Percentiles rank a stretch among this genome's conserved stretches.
Evolutionary conservation across 1,284 basidiomycete species (phyloP).

Genomic region (Phylloboletellus chloephorus): DNA sequence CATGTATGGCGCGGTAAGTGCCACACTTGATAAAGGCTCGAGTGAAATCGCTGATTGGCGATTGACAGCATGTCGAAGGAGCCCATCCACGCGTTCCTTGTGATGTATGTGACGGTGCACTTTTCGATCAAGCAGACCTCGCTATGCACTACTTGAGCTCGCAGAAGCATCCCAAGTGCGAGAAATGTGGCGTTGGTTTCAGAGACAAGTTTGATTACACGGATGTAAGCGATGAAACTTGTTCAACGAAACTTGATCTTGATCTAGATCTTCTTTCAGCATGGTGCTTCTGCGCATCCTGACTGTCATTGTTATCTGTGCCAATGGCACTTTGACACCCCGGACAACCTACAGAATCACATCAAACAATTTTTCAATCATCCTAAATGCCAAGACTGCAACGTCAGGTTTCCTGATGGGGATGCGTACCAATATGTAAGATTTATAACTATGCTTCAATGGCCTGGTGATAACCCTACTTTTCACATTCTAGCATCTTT

Average conservation of each 20-base stretch:
- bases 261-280: constrained; percentile 18
- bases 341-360: constrained; percentile 27
- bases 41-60: constrained; percentile 3
- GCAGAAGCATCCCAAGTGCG: constrained; percentile 26
- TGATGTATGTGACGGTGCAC: constrained; percentile 22
- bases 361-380: constrained; percentile 32
- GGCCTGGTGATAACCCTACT: constrained; percentile 5
- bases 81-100: constrained; percentile 27
- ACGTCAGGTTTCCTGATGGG: constrained; percentile 26
- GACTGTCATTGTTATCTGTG: constrained; percentile 30
- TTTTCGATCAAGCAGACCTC: constrained; percentile 24
- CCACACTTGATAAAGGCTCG: background rate
- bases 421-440: constrained; percentile 32
- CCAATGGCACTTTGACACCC: constrained; percentile 33
- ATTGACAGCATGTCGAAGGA: constrained; percentile 22
- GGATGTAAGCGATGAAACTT: constrained; percentile 21
- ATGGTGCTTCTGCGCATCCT: constrained; percentile 28
- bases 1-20: constrained; percentile 21
- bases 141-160: constrained; percentile 25
- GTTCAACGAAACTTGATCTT: background rate
- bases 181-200: constrained; percentile 27
- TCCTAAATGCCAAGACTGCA: constrained; percentile 27
- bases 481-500: constrained; percentile 23
- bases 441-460: background rate
- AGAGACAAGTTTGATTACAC: constrained; percentile 27